phyloP scores from a whole-genome alignment of 2,329 filamentous ascomycete genomes.

The Fusarium solani-melongenae region DNA sequence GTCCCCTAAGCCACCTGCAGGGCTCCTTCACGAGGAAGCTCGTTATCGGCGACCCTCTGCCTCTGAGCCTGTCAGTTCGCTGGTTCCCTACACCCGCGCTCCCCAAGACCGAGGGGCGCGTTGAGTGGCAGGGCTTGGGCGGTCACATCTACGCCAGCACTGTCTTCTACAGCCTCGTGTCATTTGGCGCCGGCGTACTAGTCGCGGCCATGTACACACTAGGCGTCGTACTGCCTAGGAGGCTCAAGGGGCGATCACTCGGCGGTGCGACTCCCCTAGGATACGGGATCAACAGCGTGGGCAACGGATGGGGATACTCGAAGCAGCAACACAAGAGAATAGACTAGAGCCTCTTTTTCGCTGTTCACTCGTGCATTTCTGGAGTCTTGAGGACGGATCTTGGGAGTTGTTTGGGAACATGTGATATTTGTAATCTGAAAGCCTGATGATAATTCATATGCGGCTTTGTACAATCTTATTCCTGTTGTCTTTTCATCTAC shows the following conservation, averaged over 20 bases:
- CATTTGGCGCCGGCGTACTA: constrained; percentile 66
- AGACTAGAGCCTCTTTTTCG: constrained; percentile 48
- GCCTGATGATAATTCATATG: constrained; percentile 4
- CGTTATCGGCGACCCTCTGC: constrained; percentile 87
- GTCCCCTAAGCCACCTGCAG: constrained; percentile 71
- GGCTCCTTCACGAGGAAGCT: constrained; percentile 70
- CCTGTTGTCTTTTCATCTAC: constrained; percentile 11
- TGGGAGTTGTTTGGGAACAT: constrained; percentile 24
- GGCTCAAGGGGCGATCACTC: constrained; percentile 61
- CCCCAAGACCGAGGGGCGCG: constrained; percentile 73
- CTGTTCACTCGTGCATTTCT: constrained; percentile 30
- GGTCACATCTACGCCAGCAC: constrained; percentile 73
- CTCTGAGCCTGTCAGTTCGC: constrained; percentile 81
- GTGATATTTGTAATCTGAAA: constrained; percentile 27
- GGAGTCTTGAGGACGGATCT: constrained; percentile 32
- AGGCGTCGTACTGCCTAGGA: constrained; percentile 66
- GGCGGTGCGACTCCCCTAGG: constrained; percentile 69
- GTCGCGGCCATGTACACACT: constrained; percentile 69
- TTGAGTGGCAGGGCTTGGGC: constrained; percentile 74
- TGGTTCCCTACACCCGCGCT: constrained; percentile 86
- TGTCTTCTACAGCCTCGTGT: constrained; percentile 70
- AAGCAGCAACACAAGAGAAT: constrained; percentile 59
- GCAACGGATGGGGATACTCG: constrained; percentile 68
- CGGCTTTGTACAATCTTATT: constrained; percentile 18
- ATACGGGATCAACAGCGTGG: constrained; percentile 62